Evolutionary conservation across 2,329 filamentous ascomycete genomes (phyloP), one percentile per base, ranked within the genome.

Genomic region (Colletotrichum sansevieriae): DNA sequence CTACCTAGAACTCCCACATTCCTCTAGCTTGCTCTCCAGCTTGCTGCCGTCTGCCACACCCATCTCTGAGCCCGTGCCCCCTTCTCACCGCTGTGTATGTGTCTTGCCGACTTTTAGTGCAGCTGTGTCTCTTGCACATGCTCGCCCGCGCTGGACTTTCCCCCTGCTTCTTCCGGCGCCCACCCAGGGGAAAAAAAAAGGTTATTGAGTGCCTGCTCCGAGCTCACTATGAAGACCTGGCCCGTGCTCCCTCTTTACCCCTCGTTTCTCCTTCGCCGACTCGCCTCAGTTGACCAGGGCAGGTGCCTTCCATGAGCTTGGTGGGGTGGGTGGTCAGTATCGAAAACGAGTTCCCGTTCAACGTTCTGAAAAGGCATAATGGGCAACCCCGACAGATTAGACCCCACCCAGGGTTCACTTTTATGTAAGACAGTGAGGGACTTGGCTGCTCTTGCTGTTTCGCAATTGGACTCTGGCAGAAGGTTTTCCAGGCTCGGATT

Each of bases 391-490:
- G 22, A 22, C 22, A 22, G 22, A 22, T 22, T 2, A 22, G 22
- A 22, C 22, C 22, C 22, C 22, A 22, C 22, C 62, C 62, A 59
- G 44, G 46, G 56, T 62, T 65, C 39, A 47, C 29, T 55, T 61
- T 35, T 47, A 62, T 62, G 47, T 62, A 37, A 55, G 18, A 65
- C 39, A 62, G 39, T 54, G 41, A 46, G 57, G n/a, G 20, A 35
- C 18, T 10, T 22, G 46, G 57, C 51, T 62, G 47, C 57, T 54
- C 18, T 46, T 65, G 18, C 63, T 37, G 25, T 37, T 37, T 41
- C 39, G 62, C 61, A 58, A 18, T 35, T 47, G 57, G 57, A 65
- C 47, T 61, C 18, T 15, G 39, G 39, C 46, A 12, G 57, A 29
- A 61, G 54, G 59, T 11, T 65, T 65, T 33, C 61, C 61, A 63